Percentiles rank a stretch among this genome's conserved stretches.
Evolutionary conservation across 768 basidiomycete species (phyloP).

Genomic region (Pisolithus microcarpus): DNA sequence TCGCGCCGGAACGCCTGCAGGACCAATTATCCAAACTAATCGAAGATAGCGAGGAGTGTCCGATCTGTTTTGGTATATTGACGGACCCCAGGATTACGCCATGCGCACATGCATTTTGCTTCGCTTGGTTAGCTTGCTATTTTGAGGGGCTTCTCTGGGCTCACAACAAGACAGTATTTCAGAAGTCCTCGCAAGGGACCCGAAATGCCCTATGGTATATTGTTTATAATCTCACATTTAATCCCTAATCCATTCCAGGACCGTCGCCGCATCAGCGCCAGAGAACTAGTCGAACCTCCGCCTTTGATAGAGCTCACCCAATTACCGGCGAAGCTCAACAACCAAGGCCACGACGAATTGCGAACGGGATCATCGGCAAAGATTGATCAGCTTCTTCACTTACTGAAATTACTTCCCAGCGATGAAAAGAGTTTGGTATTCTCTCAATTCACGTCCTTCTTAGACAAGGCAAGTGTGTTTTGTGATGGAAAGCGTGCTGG

Average conservation of each 20-base stretch:
- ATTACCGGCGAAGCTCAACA: slow-evolving; percentile 32
- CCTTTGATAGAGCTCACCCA: slow-evolving; percentile 68
- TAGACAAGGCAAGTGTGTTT: slow-evolving; percentile 54
- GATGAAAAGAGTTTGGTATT: slow-evolving; percentile 82
- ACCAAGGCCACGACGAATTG: slow-evolving; percentile 31
- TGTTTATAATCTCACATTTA: background rate
- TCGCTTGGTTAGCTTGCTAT: slow-evolving; percentile 46
- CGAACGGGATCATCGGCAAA: slow-evolving; percentile 68
- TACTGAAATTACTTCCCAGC: slow-evolving; percentile 59
- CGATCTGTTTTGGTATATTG: slow-evolving; percentile 58
- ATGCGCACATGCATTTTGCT: slow-evolving; percentile 69
- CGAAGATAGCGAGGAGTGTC: slow-evolving; percentile 80
- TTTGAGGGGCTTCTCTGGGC: slow-evolving; percentile 1
- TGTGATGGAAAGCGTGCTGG: too few relatives aligned
- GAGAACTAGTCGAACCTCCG: slow-evolving; percentile 55
- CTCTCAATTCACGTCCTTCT: slow-evolving; percentile 81
- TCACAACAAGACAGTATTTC: slow-evolving; percentile 42
- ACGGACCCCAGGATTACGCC: slow-evolving; percentile 65
- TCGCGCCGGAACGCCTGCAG: slow-evolving; percentile 55
- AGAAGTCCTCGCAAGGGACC: slow-evolving; percentile 61
- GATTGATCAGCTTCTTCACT: slow-evolving; percentile 71
- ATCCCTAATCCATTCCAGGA: slow-evolving; percentile 41
- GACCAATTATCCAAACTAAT: slow-evolving; percentile 53
- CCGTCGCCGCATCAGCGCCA: slow-evolving; percentile 50
- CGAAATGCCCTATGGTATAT: slow-evolving; percentile 76